Conservation (phyloP, 257 asterid genomes). For the Phtheirospermum japonicum region DNA sequence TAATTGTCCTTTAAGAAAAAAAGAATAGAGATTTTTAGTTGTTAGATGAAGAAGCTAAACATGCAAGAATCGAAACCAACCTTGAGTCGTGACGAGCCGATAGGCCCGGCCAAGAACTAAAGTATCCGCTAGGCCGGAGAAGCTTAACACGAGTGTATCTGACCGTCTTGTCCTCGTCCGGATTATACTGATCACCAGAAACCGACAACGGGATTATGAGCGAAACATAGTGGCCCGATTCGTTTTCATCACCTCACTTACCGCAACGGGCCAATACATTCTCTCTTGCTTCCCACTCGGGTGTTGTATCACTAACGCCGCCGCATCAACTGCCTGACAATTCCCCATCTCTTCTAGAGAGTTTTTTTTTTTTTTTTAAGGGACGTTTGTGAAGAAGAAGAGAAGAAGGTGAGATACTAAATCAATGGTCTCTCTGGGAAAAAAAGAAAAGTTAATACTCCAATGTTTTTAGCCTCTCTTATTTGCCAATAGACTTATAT, state of each 20-base stretch:
- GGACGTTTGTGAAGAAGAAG: too few relatives aligned
- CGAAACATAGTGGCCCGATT: slow-evolving; percentile 64
- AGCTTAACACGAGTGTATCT: slow-evolving; percentile 61
- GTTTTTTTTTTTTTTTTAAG: too few relatives aligned
- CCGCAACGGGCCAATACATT: slow-evolving; percentile 50
- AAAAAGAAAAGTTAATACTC: too few relatives aligned
- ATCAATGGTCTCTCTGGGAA: too few relatives aligned
- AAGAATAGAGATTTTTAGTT: too few relatives aligned
- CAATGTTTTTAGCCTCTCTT: background rate
- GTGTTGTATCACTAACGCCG: slow-evolving; percentile 65
- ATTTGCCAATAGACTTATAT: background rate
- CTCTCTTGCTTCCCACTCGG: slow-evolving; percentile 59
- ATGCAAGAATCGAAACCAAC: slow-evolving; percentile 28
- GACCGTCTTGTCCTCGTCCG: slow-evolving; percentile 39
- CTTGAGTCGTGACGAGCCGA: slow-evolving; percentile 69
- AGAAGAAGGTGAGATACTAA: too few relatives aligned
- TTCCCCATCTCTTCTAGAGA: too few relatives aligned
- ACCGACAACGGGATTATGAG: slow-evolving; percentile 46
- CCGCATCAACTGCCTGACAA: slow-evolving; percentile 69
- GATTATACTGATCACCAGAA: slow-evolving; percentile 28
- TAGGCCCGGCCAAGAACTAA: slow-evolving; percentile 62
- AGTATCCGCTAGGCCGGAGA: slow-evolving; percentile 53
- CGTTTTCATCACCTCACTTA: slow-evolving; percentile 59
- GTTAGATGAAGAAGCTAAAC: too few relatives aligned
- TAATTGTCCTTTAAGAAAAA: too few relatives aligned